These are phyloP conservation scores for Phytopythium sindhum DNA, from an alignment of 352 stramenopile genomes.

Conservation along the genomic window DNA sequence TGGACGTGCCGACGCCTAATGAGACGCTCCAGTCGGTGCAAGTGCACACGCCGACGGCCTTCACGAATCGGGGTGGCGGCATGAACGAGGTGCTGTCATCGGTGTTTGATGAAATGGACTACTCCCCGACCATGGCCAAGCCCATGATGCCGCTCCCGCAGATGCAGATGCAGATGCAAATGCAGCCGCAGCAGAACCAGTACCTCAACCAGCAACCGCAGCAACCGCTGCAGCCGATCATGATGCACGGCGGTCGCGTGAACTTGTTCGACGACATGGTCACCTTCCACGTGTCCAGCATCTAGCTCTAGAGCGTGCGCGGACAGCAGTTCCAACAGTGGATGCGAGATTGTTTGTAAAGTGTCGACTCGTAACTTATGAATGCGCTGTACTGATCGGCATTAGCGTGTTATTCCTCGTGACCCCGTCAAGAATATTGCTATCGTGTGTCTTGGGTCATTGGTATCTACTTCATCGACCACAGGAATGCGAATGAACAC, in stretches of 20 bases:
- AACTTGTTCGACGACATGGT: constrained; percentile 44
- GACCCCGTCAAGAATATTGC: too few relatives aligned
- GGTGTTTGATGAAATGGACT: constrained; percentile 41
- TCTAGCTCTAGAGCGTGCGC: constrained; percentile 9
- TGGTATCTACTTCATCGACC: too few relatives aligned
- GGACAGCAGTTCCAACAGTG: neutral
- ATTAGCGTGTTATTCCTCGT: too few relatives aligned
- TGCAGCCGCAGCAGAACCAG: neutral
- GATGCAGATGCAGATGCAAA: constrained; percentile 11
- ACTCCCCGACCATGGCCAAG: neutral
- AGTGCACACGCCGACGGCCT: constrained; percentile 7
- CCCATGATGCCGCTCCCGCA: constrained; percentile 14
- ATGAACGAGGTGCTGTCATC: constrained; percentile 26
- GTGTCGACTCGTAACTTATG: constrained; percentile 2
- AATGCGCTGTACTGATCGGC: neutral
- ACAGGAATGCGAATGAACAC: neutral
- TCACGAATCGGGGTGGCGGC: constrained; percentile 10
- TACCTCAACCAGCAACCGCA: neutral
- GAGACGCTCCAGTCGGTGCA: neutral
- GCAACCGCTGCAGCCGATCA: neutral
- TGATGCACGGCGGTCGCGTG: neutral
- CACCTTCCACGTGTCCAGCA: constrained; percentile 37
- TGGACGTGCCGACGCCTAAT: constrained; percentile 5
- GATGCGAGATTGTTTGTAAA: neutral
- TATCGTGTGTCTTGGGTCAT: too few relatives aligned